Conservation (phyloP, 768 basidiomycete species). For the Pleurotus giganteus region DNA sequence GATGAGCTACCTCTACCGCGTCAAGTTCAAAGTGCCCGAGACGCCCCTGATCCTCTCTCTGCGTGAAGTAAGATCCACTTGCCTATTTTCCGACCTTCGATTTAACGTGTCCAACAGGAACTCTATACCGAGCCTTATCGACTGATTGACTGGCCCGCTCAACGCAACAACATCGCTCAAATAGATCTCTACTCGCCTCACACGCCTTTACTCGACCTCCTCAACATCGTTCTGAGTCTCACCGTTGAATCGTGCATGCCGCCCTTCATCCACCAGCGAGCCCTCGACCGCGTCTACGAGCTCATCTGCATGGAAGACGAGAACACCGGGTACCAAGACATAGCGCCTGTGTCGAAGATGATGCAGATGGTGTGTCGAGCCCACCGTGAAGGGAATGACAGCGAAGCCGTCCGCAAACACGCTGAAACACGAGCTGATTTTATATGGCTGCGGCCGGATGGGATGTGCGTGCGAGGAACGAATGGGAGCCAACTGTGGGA, state of each 20-base stretch:
- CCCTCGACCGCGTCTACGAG: constrained; percentile 66
- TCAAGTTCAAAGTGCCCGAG: constrained; percentile 65
- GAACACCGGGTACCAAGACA: constrained; percentile 86
- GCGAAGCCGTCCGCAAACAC: constrained; percentile 76
- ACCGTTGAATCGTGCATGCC: constrained; percentile 65
- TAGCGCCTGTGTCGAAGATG: constrained; percentile 95
- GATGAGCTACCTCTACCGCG: constrained; percentile 83
- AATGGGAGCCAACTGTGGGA: constrained; percentile 98
- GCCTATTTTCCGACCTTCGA: neutral
- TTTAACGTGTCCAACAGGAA: constrained; percentile 48
- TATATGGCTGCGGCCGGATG: constrained; percentile 88
- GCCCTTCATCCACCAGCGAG: constrained; percentile 69
- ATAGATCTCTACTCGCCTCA: constrained; percentile 88
- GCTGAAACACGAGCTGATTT: constrained; percentile 80
- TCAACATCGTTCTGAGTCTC: constrained; percentile 51
- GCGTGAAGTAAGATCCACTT: constrained; percentile 51
- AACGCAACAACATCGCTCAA: constrained; percentile 79
- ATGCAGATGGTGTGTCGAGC: constrained; percentile 86
- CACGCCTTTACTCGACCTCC: constrained; percentile 61
- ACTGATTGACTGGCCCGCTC: constrained; percentile 84
- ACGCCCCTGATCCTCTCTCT: constrained; percentile 75
- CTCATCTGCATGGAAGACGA: constrained; percentile 89
- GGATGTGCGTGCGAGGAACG: constrained; percentile 95
- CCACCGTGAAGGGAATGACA: constrained; percentile 73
- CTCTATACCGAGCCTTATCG: constrained; percentile 83